A percentile compares a stretch with the other conserved stretches of the same genome.
phyloP scores from a whole-genome alignment of 768 basidiomycete genomes.

The Steccherinum ochraceum region DNA sequence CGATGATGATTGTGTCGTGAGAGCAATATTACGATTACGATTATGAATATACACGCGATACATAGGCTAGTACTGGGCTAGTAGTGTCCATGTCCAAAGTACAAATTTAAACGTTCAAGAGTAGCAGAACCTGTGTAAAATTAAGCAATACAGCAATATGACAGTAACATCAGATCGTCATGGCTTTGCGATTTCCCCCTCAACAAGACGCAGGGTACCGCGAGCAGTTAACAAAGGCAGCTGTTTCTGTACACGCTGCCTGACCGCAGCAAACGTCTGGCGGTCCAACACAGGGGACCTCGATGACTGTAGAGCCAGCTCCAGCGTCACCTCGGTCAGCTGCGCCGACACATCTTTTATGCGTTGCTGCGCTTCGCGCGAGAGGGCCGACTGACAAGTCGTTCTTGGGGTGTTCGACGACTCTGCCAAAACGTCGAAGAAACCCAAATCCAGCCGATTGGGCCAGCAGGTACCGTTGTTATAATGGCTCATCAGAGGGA shows the following conservation, averaged over 20 bases:
- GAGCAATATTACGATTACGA: no score
- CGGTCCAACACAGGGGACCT: not conserved
- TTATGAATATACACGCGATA: no score
- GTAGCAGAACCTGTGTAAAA: no score
- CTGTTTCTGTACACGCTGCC: not conserved
- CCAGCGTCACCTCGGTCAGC: not conserved
- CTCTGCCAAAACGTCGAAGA: not conserved
- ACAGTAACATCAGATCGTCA: not conserved
- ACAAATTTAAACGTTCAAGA: no score
- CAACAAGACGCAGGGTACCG: not conserved
- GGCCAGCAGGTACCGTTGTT: not conserved
- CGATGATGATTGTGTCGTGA: no score
- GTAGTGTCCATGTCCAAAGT: no score
- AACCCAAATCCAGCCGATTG: not conserved
- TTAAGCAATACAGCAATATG: no score
- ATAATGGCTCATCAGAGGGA: not conserved
- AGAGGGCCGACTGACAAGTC: not conserved
- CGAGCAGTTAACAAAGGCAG: slow-evolving; percentile 2
- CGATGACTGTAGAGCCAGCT: not conserved
- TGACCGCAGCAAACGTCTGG: not conserved
- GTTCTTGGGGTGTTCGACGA: not conserved
- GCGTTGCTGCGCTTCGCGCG: not conserved
- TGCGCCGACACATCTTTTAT: not conserved
- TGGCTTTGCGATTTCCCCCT: not conserved
- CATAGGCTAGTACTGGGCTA: no score